These are phyloP conservation scores for Citeromyces hawaiiensis DNA, from an alignment of 1,139 yeast genomes.

Conservation along the genomic window DNA sequence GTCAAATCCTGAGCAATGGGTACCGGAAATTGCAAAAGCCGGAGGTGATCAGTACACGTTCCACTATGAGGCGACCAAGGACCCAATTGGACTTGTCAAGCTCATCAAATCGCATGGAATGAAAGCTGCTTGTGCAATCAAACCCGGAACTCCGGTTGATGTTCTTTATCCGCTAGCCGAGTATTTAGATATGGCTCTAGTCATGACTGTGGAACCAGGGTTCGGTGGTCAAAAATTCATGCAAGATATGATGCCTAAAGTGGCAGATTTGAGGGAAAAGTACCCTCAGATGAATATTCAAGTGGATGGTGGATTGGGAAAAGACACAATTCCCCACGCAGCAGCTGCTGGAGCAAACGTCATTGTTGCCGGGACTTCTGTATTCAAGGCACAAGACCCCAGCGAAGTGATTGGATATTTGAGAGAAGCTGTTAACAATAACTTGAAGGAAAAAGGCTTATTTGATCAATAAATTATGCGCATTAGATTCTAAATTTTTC, in stretches of 20 bases:
- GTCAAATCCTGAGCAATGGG: conserved; percentile 89
- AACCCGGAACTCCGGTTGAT: conserved; percentile 88
- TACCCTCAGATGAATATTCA: conserved; percentile 78
- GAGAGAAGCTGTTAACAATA: conserved; percentile 42
- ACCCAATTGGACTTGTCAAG: conserved; percentile 64
- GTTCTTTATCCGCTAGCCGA: conserved; percentile 68
- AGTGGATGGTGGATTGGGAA: conserved; percentile 95
- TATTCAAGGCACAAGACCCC: conserved; percentile 76
- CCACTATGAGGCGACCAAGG: conserved; percentile 85
- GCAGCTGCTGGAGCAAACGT: conserved; percentile 96
- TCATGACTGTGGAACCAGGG: conserved; percentile 99
- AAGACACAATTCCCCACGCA: conserved; percentile 69
- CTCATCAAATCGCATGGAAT: conserved; percentile 71
- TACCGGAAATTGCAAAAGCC: conserved; percentile 79
- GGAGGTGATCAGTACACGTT: conserved; percentile 96
- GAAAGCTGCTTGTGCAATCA: conserved; percentile 89
- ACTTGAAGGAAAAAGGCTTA: conserved; percentile 18
- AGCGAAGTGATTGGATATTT: conserved; percentile 53
- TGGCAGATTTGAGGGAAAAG: conserved; percentile 54
- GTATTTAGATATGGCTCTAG: conserved; percentile 78
- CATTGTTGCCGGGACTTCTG: conserved; percentile 95
- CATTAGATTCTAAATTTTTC: not conserved
- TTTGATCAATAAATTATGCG: conserved; percentile 2
- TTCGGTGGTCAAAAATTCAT: conserved; percentile 97
- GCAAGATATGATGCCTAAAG: conserved; percentile 95